Base-by-base conservation (phyloP, 495 filamentous ascomycete species). In the Bacidia rubella region DNA sequence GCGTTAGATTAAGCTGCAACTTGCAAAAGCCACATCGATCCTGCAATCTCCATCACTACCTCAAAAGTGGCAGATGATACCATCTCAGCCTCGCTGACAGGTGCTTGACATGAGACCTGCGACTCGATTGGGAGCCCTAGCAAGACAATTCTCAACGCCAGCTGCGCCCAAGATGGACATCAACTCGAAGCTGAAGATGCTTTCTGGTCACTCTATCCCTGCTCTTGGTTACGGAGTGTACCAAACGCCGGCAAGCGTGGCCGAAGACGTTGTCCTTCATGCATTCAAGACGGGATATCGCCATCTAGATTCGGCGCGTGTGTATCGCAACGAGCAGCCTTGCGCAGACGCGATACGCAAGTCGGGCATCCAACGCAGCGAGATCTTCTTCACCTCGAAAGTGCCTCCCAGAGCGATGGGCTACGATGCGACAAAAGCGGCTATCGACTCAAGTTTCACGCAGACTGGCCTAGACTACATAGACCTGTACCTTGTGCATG, bases 181-280 rank as follows among this genome's bases (percentile, higher is more conserved):
- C 60, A 74, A 81, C 56, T 79, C 80, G 12, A 83, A 73, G 35
- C 69, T 81, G 57, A 81, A 78, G 60, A 70, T 90, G 66, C 77
- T 78, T 55, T 87, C 85, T 43, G 86, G 87, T 50, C 81, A 81
- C 63, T 78, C 87, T 52, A 87, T 93, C 35, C 87, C 87, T 0
- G 65, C 74, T 10, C 59, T 90, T 35, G 50, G 21, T 23, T 60
- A 29, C 52, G 52, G 58, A 57, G 41, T 19, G 4, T 24, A 23
- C 27, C 17, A 48, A 22, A 79, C 73, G 11, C 78, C 78, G 4
- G 61, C 77, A n/a, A 64, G 70, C 62, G 66, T 71, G 15, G 74
- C 76, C 23, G 75, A 79, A 67, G 65, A 68, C 41, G 72, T 82
- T 41, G 70, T 77, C 26, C 52, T 71, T 9, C 76, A 87, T 57